Conservation (phyloP, 164 flowering plant species). For the Chimonanthus salicifolius region DNA sequence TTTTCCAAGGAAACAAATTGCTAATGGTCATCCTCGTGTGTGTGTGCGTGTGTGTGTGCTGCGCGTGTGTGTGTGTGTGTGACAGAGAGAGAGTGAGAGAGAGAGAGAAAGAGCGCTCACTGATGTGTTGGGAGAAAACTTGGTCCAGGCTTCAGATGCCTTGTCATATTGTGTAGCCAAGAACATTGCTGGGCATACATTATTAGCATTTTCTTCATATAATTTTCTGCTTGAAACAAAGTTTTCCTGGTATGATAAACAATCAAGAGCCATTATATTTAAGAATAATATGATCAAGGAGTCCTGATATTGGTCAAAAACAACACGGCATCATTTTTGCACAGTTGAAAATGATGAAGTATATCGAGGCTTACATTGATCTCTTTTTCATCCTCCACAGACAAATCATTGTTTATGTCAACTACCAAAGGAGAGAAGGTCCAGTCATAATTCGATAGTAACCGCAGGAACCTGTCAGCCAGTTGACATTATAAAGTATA, state of each 20-base stretch:
- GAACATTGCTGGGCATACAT: conserved; percentile 58
- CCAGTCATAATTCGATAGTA: conserved; percentile 87
- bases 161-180: conserved; percentile 86
- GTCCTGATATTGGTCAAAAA: background rate
- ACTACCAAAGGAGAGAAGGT: conserved; percentile 66
- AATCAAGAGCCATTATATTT: conserved; percentile 4
- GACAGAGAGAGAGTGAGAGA: background rate
- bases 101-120: conserved; percentile 33
- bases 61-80: no score
- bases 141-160: conserved; percentile 91
- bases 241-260: conserved; percentile 44
- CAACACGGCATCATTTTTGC: background rate
- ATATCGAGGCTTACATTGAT: conserved; percentile 47
- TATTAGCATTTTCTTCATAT: conserved; percentile 32
- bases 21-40: no score
- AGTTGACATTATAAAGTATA: background rate
- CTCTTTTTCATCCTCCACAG: conserved; percentile 50
- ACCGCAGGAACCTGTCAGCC: conserved; percentile 61
- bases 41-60: no score
- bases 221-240: conserved; percentile 54
- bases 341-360: background rate
- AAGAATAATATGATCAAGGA: background rate
- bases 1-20: no score
- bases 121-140: conserved; percentile 48
- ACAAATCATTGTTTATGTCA: conserved; percentile 75